Evolutionary conservation across 129 eudicot species (phyloP), one percentile per base, ranked within the genome.

Genomic region (Centrapalus pauciflorus): DNA sequence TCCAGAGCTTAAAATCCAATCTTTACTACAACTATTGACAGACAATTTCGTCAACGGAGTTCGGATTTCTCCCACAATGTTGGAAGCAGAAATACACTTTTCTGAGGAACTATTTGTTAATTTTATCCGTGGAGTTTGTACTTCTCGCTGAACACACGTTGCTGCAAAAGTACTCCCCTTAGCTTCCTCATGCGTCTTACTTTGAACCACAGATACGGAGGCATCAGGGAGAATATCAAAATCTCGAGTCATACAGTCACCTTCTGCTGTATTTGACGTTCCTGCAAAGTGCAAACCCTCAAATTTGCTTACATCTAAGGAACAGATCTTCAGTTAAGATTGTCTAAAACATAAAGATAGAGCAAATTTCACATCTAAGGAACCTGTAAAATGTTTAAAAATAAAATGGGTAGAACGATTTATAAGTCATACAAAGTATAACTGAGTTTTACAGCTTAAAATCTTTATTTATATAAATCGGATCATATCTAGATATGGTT

Each of bases 1-100:
- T 61, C 84, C 86, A 5, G 90, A 84, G 72, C 76, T 80, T 40
- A 82, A 30, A 23, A 58, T 74, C 95, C 96, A 86, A 38, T 89
- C 90, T 70, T 79, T 70, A 67, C 95, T 88, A 67, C 78, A 61
- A 67, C 84, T 88, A 40, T 55, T 64, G 57, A 56, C 66, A 2
- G 81, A 79, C 58, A 74, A 32, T 52, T 85, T 85, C 52, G 50
- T 63, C 35, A 74, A 0, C 62, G 96, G 95, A 46, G 85, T 73
- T 67, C 43, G 72, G 25, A 62, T 26, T 51, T 81, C 92, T 34
- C 80, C 81, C 49, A 55, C 46, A 40, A 68, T 11, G 17, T 71
- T 76, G 38, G 76, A 61, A 40, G 67, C 63, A 28, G 72, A 72
- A 8, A 13, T 34, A 60, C 41, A 41, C 70, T 58, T 69, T 70